Evolutionary conservation across 106 monocot species (phyloP).

Genomic region (Dactylorhiza incarnata): DNA sequence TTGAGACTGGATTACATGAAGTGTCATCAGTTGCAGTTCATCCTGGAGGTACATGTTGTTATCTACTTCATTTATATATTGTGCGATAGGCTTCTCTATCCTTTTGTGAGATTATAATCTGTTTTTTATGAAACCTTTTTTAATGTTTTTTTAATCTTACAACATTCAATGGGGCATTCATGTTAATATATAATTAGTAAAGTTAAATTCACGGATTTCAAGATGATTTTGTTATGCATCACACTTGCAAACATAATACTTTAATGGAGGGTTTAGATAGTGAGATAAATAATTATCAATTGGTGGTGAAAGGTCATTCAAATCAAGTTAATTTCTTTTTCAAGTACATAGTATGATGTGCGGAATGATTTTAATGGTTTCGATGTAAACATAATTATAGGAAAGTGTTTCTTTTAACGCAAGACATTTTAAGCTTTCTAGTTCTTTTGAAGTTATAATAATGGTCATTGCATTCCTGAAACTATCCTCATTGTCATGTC

Average conservation of each 20-base stretch:
- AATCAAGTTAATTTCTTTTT: too few species aligned
- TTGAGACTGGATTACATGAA: slow-evolving; percentile 77
- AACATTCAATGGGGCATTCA: neutral
- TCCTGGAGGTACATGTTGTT: slow-evolving; percentile 49
- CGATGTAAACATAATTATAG: too few species aligned
- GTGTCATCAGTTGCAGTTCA: slow-evolving; percentile 87
- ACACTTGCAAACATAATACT: neutral
- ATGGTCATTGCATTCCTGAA: too few species aligned
- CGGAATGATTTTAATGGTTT: too few species aligned
- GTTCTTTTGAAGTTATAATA: too few species aligned
- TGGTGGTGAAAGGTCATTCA: neutral
- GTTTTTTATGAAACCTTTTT: neutral
- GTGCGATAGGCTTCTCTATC: neutral
- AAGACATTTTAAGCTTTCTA: too few species aligned
- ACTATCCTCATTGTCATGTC: too few species aligned
- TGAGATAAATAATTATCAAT: neutral
- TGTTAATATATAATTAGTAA: neutral
- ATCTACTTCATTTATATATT: neutral
- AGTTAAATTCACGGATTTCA: neutral
- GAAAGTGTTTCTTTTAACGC: too few species aligned
- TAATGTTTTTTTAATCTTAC: neutral
- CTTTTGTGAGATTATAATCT: neutral
- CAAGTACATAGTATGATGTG: too few species aligned
- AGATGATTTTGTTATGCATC: neutral
- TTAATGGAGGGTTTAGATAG: neutral